These are phyloP conservation scores for Clarireedia homoeocarpa DNA, from an alignment of 2,329 filamentous ascomycete species.

Conservation along the genomic window DNA sequence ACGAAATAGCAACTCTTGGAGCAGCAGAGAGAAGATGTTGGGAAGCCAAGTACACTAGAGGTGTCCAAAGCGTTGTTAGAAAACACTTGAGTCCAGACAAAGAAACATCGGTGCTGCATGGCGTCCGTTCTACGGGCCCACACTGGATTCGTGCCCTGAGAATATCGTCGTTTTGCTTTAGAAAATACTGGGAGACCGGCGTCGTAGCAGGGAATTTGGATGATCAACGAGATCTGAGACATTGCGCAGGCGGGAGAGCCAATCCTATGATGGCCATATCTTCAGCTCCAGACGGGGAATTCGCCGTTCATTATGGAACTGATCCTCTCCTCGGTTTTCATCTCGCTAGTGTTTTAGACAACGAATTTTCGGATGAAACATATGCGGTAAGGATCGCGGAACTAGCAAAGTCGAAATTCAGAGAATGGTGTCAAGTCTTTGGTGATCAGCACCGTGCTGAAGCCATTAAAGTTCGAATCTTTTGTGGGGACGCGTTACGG, in stretches of 20 bases:
- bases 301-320: slow-evolving; percentile 5
- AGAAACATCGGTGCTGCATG: not conserved
- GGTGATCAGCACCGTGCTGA: not conserved
- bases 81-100: not conserved
- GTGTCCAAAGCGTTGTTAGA: not conserved
- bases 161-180: not conserved
- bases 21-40: not conserved
- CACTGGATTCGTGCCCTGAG: not conserved
- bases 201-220: slow-evolving; percentile 1
- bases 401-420: slow-evolving; percentile 4
- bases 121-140: not conserved
- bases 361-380: not conserved
- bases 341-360: slow-evolving; percentile 9
- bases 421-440: slow-evolving; percentile 5
- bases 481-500: slow-evolving; percentile 12
- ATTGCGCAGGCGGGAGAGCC: not conserved
- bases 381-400: not conserved
- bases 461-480: slow-evolving; percentile 7
- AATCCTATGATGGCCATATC: slow-evolving; percentile 12
- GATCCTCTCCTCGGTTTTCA: slow-evolving; percentile 14
- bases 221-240: not conserved
- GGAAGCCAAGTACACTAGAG: not conserved
- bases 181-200: not conserved
- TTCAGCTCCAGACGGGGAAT: not conserved
- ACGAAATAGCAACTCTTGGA: not conserved